Evolutionary conservation across 2,329 filamentous ascomycete species (phyloP).

Genomic region (Mariannaea sp.): DNA sequence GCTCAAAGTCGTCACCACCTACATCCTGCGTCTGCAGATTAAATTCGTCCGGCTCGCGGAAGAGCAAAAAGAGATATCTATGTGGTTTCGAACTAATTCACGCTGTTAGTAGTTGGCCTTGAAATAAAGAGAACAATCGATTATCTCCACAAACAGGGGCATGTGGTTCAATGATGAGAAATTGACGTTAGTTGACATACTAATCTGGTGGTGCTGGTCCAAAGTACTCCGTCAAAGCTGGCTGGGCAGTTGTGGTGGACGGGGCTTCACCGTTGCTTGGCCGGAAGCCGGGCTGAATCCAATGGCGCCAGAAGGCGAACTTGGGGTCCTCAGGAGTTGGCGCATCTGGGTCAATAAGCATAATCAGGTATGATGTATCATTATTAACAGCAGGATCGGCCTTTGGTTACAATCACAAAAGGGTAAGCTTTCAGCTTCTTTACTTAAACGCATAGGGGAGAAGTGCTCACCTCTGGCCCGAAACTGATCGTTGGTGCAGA

Average conservation of each 20-base stretch:
- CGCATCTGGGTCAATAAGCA: conserved; percentile 59
- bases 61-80: conserved; percentile 52
- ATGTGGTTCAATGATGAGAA: background rate
- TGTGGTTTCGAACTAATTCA: conserved; percentile 51
- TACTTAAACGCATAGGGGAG: too few species aligned
- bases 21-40: conserved; percentile 48
- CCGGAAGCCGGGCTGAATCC: conserved; percentile 51
- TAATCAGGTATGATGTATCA: conserved; percentile 49
- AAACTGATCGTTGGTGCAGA: conserved; percentile 45
- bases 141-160: background rate
- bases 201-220: conserved; percentile 53
- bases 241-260: conserved; percentile 38
- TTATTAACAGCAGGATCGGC: conserved; percentile 13
- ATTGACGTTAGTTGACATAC: conserved; percentile 37
- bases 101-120: background rate
- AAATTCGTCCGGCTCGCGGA: conserved; percentile 45
- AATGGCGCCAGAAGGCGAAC: conserved; percentile 61
- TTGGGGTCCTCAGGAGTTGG: conserved; percentile 60
- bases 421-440: rapidly evolving
- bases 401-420: too few species aligned
- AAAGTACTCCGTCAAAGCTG: conserved; percentile 49
- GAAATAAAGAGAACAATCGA: background rate
- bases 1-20: conserved; percentile 52
- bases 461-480: conserved; percentile 39
- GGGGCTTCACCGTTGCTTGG: conserved; percentile 34